Evolutionary conservation across 1,284 basidiomycete genomes (phyloP), one percentile per base, ranked within the genome.

Genomic region (Psilocybe mexicana): DNA sequence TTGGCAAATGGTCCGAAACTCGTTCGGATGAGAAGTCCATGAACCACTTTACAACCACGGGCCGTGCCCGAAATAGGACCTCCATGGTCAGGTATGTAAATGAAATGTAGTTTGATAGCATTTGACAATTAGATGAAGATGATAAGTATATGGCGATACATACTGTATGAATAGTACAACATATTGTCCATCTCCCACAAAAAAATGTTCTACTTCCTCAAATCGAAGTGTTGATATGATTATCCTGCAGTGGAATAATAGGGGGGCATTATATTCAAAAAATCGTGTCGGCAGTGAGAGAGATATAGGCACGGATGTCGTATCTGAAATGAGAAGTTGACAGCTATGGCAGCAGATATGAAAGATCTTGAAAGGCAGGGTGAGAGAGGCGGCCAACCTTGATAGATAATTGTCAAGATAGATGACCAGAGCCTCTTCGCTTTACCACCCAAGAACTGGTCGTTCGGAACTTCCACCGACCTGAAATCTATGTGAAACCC

Each of bases 381-480:
- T 6, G n/a, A 40, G 4, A 40, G 38, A n/a, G 38, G 18, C 18
- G 18, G 18, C n/a, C 14, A 12, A 40, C 38, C 38, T 40, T 40
- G 38, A 40, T 40, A 40, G 4, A 40, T 40, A 40, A 24, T 10
- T 24, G 43, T 33, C 30, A 33, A 33, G 30, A 33, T 33, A 44
- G 11, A 4, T 24, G 5, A 28, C n/a, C 3, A 30, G 28, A 47
- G 26, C 24, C 28, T 25, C 1, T 25, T 30, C 25, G 26, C 18
- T 33, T 6, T 43, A 43, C n/a, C 51, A 33, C 12, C 36, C n/a
- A 42, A 38, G 12, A 25, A 42, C 43, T 33, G 24, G 18, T n/a
- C 11, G 36, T 18, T 44, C 40, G 44, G 23, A 46, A 30, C 42
- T 24, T 40, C 57, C 57, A 14, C 57, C 57, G 52, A 55, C 47